These are phyloP conservation scores for Lunasporangiospora selenospora DNA, from an alignment of 192 early-diverging fungal species.

Conservation along the genomic window DNA sequence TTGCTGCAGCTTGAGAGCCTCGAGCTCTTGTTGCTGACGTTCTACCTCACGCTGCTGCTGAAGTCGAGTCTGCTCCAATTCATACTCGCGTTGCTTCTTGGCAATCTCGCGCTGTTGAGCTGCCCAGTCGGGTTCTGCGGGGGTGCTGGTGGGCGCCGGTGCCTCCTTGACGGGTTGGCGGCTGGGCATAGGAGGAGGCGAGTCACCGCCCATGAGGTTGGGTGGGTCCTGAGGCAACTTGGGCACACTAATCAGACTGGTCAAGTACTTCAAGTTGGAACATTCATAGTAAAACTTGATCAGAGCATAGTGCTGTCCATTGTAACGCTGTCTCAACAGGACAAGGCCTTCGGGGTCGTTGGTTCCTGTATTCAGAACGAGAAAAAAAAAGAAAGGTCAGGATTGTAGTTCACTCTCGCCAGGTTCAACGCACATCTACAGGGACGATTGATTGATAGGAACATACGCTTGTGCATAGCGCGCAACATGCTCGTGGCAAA, in stretches of 20 bases:
- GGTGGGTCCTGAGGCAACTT: conserved; percentile 79
- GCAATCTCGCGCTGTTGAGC: conserved; percentile 67
- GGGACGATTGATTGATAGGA: not conserved
- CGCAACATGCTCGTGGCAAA: conserved; percentile 94
- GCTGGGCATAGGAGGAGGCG: conserved; percentile 57
- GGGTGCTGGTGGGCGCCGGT: conserved; percentile 6
- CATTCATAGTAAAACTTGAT: conserved; percentile 92
- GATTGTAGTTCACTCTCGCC: no score
- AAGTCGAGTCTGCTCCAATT: conserved; percentile 65
- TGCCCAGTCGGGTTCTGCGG: conserved; percentile 48
- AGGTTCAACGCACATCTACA: not conserved
- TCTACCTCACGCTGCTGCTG: conserved; percentile 64
- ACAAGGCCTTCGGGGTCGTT: conserved; percentile 85
- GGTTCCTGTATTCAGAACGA: conserved; percentile 34
- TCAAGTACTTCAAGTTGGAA: conserved; percentile 84
- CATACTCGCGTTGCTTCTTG: conserved; percentile 60
- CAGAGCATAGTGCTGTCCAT: conserved; percentile 81
- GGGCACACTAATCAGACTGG: conserved; percentile 87
- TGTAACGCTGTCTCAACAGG: conserved; percentile 86
- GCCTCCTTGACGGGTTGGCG: conserved; percentile 38
- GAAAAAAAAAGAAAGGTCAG: no score
- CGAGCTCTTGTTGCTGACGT: conserved; percentile 51
- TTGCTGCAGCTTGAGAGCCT: conserved; percentile 70
- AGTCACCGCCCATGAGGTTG: conserved; percentile 75
- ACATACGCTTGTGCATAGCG: conserved; percentile 88